Evolutionary conservation across 2,329 filamentous ascomycete genomes (phyloP), one percentile per base, ranked within the genome.

Genomic region (Akanthomyces dipterigenus): DNA sequence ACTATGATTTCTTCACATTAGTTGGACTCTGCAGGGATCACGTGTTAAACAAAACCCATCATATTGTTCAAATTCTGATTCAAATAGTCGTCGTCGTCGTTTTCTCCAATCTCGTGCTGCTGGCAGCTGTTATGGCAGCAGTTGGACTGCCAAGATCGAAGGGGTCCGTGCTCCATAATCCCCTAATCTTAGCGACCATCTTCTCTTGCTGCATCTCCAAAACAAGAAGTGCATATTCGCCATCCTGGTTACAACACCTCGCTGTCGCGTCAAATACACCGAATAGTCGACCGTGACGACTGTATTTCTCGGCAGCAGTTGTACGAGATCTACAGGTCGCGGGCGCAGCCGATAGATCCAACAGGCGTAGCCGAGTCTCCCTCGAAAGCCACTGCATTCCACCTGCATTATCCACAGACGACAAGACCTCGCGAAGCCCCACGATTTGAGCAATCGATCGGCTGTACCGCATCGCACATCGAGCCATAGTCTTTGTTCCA

Each of bases 101-200:
- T 12, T 40, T 26, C n/a, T 42, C 11, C 8, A 3, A 55, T 38
- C 38, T 54, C 12, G 8, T 24, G 11, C 26, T 45, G 5, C 9
- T 45, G 38, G 53, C n/a, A 55, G 38, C 45, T 34, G 40, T 45
- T 18, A 43, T 45, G 53, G 53, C 18, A 3, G 36, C 24, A n/a
- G 28, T 26, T 22, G 22, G 18, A 55, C 20, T 45, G 14, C 24
- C 38, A 3, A 20, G 53, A 38, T 28, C 45, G 22, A 59, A 24
- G 28, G 46, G 57, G 49, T 53, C 58, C 48, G 58, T 54, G 58
- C 58, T 26, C 58, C 58, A 60, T 49, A 16, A 28, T 55, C 58
- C 58, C 49, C 40, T 60, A 46, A 60, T 54, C 49, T 22, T 34
- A 48, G 26, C 49, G n/a, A 22, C 36, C 20, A n/a, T 22, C 24